Base-by-base conservation (phyloP, 2,329 filamentous ascomycete genomes). In the Alternaria triticina region DNA sequence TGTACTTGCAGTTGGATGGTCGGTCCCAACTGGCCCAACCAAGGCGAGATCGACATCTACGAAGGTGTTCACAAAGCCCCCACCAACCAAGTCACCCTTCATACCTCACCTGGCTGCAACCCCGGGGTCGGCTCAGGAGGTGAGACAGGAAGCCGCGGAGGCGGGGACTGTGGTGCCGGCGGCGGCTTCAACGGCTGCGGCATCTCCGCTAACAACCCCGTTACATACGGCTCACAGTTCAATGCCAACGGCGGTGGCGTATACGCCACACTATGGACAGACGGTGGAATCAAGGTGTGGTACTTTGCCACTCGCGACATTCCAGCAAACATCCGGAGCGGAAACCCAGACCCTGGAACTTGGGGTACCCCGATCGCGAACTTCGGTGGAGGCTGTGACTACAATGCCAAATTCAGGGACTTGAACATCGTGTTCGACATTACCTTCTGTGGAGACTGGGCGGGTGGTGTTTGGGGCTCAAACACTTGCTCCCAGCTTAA, bases 361-460 rank as follows among this genome's bases (percentile, higher is more conserved):
- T 85, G 83, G 83, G 80, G 82, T 23, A 70, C 70, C 7, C 82
- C 83, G 2, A 67, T 74, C 50, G 80, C 79, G 23, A 79, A 80
- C 55, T 79, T 75, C 47, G 74, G 70, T 12, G 61, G 47, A 11
- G 78, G 76, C 5, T 82, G 80, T 61, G 65, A 80, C 44, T 80
- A 79, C 44, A 73, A 75, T 56, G 65, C 68, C 11, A 76, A 73
- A 60, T 81, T 82, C 44, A 70, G 63, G 23, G 72, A 80, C 56
- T 66, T 80, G 71, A 78, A 74, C 17, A 76, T 82, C 44, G 77
- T 81, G 22, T 82, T 87, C 59, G 83, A 87, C 66, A 84, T 81
- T 2, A 85, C 84, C 1, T 87, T 87, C 74, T 87, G 85, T 64
- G 86, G 86, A 33, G 83, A 85, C 57, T 87, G 86, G 85, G 85